Base-by-base conservation (phyloP, 257 asterid genomes). In the Rhazya stricta region DNA sequence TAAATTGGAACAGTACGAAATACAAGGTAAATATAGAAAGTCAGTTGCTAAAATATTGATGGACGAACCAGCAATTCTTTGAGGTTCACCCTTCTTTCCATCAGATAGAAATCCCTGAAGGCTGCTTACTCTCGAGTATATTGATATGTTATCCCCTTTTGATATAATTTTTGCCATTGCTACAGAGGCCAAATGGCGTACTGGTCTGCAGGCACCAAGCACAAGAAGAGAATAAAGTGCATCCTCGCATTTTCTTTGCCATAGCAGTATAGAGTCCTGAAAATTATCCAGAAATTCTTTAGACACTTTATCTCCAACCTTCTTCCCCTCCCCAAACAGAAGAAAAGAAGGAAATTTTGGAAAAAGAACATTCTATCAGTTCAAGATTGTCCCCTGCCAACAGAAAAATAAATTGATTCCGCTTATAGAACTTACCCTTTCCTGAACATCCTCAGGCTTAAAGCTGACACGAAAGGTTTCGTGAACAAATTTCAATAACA, bases 101-200 rank as follows among this genome's bases (percentile, higher is more conserved):
- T 92, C 98, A 13, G 99, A 88, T 66, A 95, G 96, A 81, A 92
- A 88, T 72, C 99, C 99, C 89, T 92, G 99, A 67, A 95, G 93
- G 81, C 90, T 89, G 89, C 99, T 95, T 50, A 92, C 99, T 82
- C 99, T 91, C 25, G 99, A 95, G 87, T 95, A 95, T 83, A 95
- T 86, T 0, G 99, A 92, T 75, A 95, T 95, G 69, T 80, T 56
- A 77, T 95, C 98, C 76, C 97, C 98, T 86, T 92, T 95, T 63
- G 72, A 78, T 78, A 95, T 92, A 68, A 88, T 84, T 82, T 86
- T 92, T n/a, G 96, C 91, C 98, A 92, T 91, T 70, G 98, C 98
- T 82, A 88, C 85, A 65, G 99, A 95, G 69, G 99, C 91, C 86
- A 95, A 79, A 87, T 95, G 99, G 53, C 98, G 89, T 72, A 95